These are phyloP conservation scores for Recurvomyces mirabilis DNA, from an alignment of 495 filamentous ascomycete species.

Conservation along the genomic window DNA sequence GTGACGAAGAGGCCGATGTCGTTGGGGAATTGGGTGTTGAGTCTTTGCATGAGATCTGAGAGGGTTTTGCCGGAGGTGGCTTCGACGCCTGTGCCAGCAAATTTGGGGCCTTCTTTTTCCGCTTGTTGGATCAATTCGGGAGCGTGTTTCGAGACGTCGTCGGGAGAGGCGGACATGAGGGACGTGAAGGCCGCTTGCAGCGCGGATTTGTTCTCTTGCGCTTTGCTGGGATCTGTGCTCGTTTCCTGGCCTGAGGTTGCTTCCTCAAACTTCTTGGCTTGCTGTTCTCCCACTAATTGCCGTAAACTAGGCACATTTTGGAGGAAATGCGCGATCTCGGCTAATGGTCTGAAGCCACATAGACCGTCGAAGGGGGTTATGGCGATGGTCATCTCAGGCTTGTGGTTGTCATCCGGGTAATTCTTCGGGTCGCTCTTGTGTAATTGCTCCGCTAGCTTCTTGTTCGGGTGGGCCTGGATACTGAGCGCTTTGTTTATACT, in stretches of 20 bases:
- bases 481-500: slow-evolving; percentile 87
- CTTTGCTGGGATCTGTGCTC: slow-evolving; percentile 45
- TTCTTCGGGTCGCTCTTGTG: slow-evolving; percentile 81
- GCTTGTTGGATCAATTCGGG: slow-evolving; percentile 60
- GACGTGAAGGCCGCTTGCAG: slow-evolving; percentile 61
- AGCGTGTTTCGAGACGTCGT: slow-evolving; percentile 50
- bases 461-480: slow-evolving; percentile 97
- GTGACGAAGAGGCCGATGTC: slow-evolving; percentile 70
- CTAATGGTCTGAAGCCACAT: slow-evolving; percentile 84
- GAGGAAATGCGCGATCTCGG: slow-evolving; percentile 79
- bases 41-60: slow-evolving; percentile 59
- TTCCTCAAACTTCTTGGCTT: slow-evolving; percentile 55
- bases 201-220: slow-evolving; percentile 63
- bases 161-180: slow-evolving; percentile 65
- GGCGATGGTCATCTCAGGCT: slow-evolving; percentile 97
- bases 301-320: slow-evolving; percentile 60
- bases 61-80: slow-evolving; percentile 56
- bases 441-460: slow-evolving; percentile 84
- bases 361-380: slow-evolving; percentile 92
- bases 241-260: slow-evolving; percentile 54
- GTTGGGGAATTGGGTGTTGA: slow-evolving; percentile 65
- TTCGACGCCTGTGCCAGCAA: slow-evolving; percentile 52
- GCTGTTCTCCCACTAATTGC: slow-evolving; percentile 60
- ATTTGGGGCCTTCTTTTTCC: slow-evolving; percentile 46
- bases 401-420: slow-evolving; percentile 99